Base-by-base conservation (phyloP, 75 land plant genomes). In the Sequoia sempervirens region DNA sequence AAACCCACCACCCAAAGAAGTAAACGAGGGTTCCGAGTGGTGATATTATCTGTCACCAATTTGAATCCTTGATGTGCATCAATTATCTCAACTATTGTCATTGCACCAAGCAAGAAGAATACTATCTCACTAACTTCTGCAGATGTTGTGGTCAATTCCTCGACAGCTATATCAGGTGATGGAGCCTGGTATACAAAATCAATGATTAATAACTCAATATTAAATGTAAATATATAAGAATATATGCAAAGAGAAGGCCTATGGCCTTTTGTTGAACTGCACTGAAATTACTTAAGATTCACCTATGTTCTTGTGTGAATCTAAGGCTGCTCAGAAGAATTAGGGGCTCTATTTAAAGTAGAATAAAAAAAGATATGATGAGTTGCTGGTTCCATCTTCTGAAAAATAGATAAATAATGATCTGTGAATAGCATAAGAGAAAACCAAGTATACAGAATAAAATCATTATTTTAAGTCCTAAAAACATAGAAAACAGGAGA, bases 21-120 rank as follows among this genome's bases (percentile, higher is more conserved):
- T 73, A 64, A 82, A 32, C 92, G 88, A 46, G 99, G 98, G 38
- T 94, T 97, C 46, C 99, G 94, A 73, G 98, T 97, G 12, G 94
- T 94, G 64, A 97, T 97, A 84, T 94, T 94, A 87, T 97, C 98
- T 38, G 99, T 97, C 30, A 97, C 93, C 83, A 97, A 84, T 85
- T 97, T 97, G 89, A 97, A 97, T 61, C 99, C 99, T 88, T 97
- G 99, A 87, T 97, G 99, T 20, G 99, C 98, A 89, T 97, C 98
- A 69, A 97, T 79, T 54, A 97, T 96, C 84, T 97, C 99, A 64
- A 97, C 99, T 81, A 97, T 97, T 74, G 99, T 97, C 99, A 97
- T 96, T 84, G 98, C 99, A 61, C 99, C 99, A 85, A 97, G 89
- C 85, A 97, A 84, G 88, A 97, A 97, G 85, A 97, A 96, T 46